Evolutionary conservation across 2,329 filamentous ascomycete species (phyloP).

Genomic region (Epichloe brachyelytri): DNA sequence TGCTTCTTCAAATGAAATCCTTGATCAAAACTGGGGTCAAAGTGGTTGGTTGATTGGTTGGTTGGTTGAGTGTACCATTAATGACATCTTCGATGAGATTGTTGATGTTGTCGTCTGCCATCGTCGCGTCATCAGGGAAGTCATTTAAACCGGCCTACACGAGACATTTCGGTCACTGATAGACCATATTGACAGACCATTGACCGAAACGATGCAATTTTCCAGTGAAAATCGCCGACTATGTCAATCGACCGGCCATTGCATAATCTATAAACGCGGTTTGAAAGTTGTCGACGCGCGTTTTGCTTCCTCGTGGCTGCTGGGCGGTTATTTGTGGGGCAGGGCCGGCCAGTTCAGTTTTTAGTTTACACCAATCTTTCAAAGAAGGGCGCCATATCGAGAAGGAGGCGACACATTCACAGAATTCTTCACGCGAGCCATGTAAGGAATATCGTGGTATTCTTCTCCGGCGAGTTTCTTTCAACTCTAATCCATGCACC

Average conservation of each 20-base stretch:
- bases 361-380: too few relatives aligned
- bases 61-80: constrained; percentile 11
- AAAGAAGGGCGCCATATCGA: too few relatives aligned
- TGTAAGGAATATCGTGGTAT: not conserved
- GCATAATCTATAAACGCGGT: not conserved
- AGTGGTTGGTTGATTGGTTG: too few relatives aligned
- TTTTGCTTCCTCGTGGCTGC: not conserved
- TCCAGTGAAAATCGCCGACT: not conserved
- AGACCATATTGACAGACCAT: not conserved
- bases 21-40: not conserved
- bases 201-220: not conserved
- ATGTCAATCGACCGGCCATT: not conserved
- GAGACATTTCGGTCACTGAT: not conserved
- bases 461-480: not conserved
- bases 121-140: constrained; percentile 4
- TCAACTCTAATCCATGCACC: not conserved
- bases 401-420: too few relatives aligned
- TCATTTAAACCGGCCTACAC: not conserved
- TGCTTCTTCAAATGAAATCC: not conserved
- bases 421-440: not conserved
- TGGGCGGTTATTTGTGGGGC: not conserved
- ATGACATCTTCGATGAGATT: constrained; percentile 25
- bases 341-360: too few relatives aligned
- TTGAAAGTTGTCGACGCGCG: not conserved
- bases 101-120: constrained; percentile 20